Evolutionary conservation across 2,329 filamentous ascomycete genomes (phyloP).

Genomic region (Phaeophleospora eucalypticola): DNA sequence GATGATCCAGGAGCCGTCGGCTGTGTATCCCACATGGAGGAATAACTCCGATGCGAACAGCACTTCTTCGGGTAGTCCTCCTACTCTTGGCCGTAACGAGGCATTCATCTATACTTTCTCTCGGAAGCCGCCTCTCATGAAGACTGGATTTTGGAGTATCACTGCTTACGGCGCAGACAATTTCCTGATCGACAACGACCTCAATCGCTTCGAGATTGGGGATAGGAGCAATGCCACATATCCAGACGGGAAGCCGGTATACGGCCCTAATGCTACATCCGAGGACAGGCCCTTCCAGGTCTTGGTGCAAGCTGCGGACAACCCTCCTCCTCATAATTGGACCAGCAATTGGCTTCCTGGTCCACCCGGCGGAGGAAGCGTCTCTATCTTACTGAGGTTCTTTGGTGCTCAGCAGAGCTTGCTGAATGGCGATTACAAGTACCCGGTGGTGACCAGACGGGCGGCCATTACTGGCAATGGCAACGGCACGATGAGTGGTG

Average conservation of each 20-base stretch:
- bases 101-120: slow-evolving; percentile 20
- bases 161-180: slow-evolving; percentile 19
- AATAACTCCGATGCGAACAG: slow-evolving; percentile 10
- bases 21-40: slow-evolving; percentile 14
- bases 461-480: slow-evolving; percentile 5
- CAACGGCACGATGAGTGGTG: neutral
- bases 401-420: slow-evolving; percentile 11
- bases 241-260: slow-evolving; percentile 15
- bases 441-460: slow-evolving; percentile 10
- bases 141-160: slow-evolving; percentile 22
- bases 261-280: slow-evolving; percentile 6
- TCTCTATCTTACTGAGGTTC: slow-evolving; percentile 8
- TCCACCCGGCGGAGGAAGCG: slow-evolving; percentile 6
- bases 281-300: slow-evolving; percentile 14
- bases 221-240: slow-evolving; percentile 20
- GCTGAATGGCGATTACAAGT: slow-evolving; percentile 12
- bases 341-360: slow-evolving; percentile 21
- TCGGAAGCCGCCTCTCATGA: slow-evolving; percentile 14
- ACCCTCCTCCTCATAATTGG: slow-evolving; percentile 19
- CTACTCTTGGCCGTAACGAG: slow-evolving; percentile 5
- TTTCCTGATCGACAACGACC: slow-evolving; percentile 17
- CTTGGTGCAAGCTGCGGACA: slow-evolving; percentile 15
- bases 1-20: slow-evolving; percentile 5
- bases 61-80: slow-evolving; percentile 3
- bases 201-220: slow-evolving; percentile 16